A percentile compares a stretch with the other conserved stretches of the same genome.
These are phyloP conservation scores for Pyrenopolyporus hunteri DNA, from an alignment of 495 filamentous ascomycete species.

Conservation along the genomic window DNA sequence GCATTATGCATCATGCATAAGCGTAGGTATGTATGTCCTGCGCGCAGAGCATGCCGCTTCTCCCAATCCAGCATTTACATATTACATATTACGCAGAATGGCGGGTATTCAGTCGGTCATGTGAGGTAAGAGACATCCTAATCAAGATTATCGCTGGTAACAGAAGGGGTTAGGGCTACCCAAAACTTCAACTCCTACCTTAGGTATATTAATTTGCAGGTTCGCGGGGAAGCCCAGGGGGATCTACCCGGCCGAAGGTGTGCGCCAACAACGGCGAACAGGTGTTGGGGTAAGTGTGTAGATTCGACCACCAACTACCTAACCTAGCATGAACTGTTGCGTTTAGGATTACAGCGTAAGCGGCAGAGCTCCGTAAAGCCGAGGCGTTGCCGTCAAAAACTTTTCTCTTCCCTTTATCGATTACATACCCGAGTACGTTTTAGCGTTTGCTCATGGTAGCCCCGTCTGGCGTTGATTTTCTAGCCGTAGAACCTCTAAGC, in stretches of 20 bases:
- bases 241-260: constrained; percentile 20
- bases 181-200: neutral
- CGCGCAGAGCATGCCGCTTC: neutral
- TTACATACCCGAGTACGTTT: too few relatives aligned
- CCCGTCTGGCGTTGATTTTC: neutral
- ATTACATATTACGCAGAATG: constrained; percentile 14
- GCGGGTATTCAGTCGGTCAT: constrained; percentile 2
- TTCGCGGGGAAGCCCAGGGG: constrained; percentile 14
- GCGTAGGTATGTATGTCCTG: neutral
- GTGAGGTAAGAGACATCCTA: neutral
- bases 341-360: neutral
- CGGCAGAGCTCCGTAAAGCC: neutral
- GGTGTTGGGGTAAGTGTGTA: neutral
- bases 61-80: constrained; percentile 16
- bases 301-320: neutral
- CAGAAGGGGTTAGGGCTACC: neutral
- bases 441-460: neutral
- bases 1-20: constrained; percentile 26
- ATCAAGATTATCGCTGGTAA: neutral
- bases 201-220: neutral
- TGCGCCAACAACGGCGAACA: constrained; percentile 8
- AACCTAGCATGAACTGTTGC: neutral
- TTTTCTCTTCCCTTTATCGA: neutral
- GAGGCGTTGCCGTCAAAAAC: neutral
- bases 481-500: constrained; percentile 9